Evolutionary conservation across 768 basidiomycete species (phyloP).

Genomic region (Mycena rebaudengoi): DNA sequence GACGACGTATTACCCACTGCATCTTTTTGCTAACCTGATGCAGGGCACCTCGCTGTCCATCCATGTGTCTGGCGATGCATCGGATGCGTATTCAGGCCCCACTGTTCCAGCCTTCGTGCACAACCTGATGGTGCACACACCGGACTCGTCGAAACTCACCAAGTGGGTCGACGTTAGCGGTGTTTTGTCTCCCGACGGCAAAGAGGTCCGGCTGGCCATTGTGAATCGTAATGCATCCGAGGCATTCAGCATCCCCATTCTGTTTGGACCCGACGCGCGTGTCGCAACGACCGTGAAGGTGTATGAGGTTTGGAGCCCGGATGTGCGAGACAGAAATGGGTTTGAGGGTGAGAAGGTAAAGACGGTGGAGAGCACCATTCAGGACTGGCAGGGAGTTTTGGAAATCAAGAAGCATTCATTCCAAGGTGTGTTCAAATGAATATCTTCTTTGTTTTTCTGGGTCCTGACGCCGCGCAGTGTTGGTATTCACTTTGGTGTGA

Average conservation of each 20-base stretch:
- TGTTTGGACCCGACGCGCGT: slow-evolving; percentile 42
- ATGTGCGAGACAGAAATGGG: slow-evolving; percentile 51
- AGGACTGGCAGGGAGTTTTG: slow-evolving; percentile 46
- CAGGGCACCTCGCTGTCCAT: slow-evolving; percentile 53
- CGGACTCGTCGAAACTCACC: slow-evolving; percentile 43
- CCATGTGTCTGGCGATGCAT: slow-evolving; percentile 42
- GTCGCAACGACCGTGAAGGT: slow-evolving; percentile 43
- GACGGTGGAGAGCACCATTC: slow-evolving; percentile 34
- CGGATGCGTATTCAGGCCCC: slow-evolving; percentile 46
- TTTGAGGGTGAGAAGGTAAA: slow-evolving; percentile 53
- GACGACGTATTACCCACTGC: slow-evolving; percentile 61
- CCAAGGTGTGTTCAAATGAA: slow-evolving; percentile 45
- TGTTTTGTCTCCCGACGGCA: slow-evolving; percentile 42
- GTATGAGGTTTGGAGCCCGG: slow-evolving; percentile 61
- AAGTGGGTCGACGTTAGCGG: slow-evolving; percentile 61
- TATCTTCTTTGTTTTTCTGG: neutral
- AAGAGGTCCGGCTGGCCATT: slow-evolving; percentile 58
- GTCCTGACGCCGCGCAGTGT: neutral
- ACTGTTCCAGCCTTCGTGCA: slow-evolving; percentile 64
- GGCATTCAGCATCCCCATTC: slow-evolving; percentile 47
- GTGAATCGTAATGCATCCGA: slow-evolving; percentile 57
- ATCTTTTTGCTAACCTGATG: slow-evolving; percentile 66
- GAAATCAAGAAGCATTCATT: slow-evolving; percentile 58
- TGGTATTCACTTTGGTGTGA: neutral
- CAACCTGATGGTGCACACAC: slow-evolving; percentile 45